Evolutionary conservation across 106 monocot genomes (phyloP).

Genomic region (Allium sativum): DNA sequence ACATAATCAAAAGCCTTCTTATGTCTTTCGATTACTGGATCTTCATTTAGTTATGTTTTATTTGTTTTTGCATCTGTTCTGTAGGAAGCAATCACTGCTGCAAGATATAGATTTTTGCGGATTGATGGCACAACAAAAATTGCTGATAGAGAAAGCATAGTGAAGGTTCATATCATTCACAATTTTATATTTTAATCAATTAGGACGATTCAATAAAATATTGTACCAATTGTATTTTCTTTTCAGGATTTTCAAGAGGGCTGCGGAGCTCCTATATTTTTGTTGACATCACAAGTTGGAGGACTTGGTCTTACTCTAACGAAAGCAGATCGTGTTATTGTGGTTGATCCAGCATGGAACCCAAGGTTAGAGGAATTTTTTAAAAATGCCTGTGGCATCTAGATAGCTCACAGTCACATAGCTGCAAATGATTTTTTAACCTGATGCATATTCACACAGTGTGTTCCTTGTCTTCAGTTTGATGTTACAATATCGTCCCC

Average conservation of each 20-base stretch:
- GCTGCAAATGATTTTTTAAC: background rate
- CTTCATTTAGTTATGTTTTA: background rate
- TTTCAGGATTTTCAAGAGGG: slow-evolving; percentile 93
- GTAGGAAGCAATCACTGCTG: slow-evolving; percentile 57
- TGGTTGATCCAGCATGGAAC: slow-evolving; percentile 99
- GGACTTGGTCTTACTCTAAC: slow-evolving; percentile 98
- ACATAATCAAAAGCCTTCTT: background rate
- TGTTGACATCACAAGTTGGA: slow-evolving; percentile 94
- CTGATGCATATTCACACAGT: too few species aligned
- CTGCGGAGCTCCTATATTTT: slow-evolving; percentile 59
- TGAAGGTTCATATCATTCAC: slow-evolving; percentile 35
- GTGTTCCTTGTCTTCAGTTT: background rate
- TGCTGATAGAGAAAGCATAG: slow-evolving; percentile 71
- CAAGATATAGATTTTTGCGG: slow-evolving; percentile 59
- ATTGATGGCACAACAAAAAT: slow-evolving; percentile 99
- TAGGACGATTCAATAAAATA: background rate
- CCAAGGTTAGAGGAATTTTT: slow-evolving; percentile 49
- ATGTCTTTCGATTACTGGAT: background rate
- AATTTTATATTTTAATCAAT: background rate
- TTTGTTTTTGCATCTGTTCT: background rate
- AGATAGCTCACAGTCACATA: background rate
- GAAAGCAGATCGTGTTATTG: slow-evolving; percentile 94
- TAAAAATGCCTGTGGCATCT: background rate
- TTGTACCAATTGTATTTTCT: slow-evolving; percentile 4
- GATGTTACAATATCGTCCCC: background rate